Evolutionary conservation across 192 early-diverging fungal species (phyloP), one percentile per base, ranked within the genome.

Genomic region (Thamnidium elegans): DNA sequence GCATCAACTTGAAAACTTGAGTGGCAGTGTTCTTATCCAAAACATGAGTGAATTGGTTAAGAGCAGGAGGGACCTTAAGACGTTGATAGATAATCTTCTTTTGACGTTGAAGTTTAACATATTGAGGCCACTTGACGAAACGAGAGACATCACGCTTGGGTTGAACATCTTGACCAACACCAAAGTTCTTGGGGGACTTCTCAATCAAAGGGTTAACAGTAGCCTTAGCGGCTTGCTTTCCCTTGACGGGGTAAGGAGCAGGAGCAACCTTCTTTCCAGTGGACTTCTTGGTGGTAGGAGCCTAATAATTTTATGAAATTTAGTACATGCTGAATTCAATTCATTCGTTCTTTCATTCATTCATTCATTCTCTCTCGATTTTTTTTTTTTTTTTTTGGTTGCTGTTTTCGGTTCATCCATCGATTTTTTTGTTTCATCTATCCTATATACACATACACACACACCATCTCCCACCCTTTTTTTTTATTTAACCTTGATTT

Each of bases 31-130:
- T 98, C 88, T 94, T 94, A 88, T 99, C 97, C 67, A 96, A 80
- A 55, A 89, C 88, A 84, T 95, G 89, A 75, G 92, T 90, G 91
- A 99, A 99, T 88, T 99, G 97, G 91, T 98, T 96, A 86, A 99
- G 88, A 51, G 97, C 90, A 17, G 97, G 97, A 66, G 97, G 97
- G 36, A 99, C 97, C 93, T 98, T 98, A 67, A 99, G 86, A 81
- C 97, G 94, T 87, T 94, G 91, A 77, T 90, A 85, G 62, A 99
- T 86, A 82, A 99, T 94, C 82, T 90, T 89, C 82, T 90, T 91
- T 84, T 99, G 97, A 78, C 97, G 91, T 86, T 99, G 97, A 66
- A 98, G 93, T 63, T 92, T 93, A 68, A 99, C 90, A 79, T 99
- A 99, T 74, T 95, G 86, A 76, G 97, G 97, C 97, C 95, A 98